These are phyloP conservation scores for Parasitella parasitica DNA, from an alignment of 371 early-diverging fungal genomes.

Conservation along the genomic window DNA sequence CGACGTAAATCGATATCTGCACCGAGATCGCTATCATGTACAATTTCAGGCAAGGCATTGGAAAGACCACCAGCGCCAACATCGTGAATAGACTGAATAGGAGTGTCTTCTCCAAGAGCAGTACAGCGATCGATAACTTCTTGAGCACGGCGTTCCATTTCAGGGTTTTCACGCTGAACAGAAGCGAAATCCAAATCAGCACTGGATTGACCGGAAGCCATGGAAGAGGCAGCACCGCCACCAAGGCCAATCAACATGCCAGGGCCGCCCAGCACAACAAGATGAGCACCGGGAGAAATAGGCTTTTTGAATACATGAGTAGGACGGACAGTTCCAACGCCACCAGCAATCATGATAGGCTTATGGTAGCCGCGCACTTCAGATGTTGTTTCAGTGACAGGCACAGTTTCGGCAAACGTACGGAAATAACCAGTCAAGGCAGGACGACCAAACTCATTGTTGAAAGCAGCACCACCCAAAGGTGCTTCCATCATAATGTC, in stretches of 20 bases:
- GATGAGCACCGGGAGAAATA: slow-evolving; percentile 77
- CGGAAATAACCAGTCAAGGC: slow-evolving; percentile 94
- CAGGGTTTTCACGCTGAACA: slow-evolving; percentile 97
- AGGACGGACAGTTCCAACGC: slow-evolving; percentile 89
- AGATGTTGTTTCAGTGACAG: slow-evolving; percentile 45
- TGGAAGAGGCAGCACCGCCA: slow-evolving; percentile 97
- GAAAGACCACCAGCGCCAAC: slow-evolving; percentile 98
- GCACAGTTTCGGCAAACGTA: slow-evolving; percentile 81
- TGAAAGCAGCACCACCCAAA: slow-evolving; percentile 95
- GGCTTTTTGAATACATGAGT: slow-evolving; percentile 82
- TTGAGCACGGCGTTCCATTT: slow-evolving; percentile 96
- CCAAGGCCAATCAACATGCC: slow-evolving; percentile 97
- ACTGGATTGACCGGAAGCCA: slow-evolving; percentile 84
- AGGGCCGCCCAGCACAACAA: slow-evolving; percentile 95
- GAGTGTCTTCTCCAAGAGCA: slow-evolving; percentile 74
- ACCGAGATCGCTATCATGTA: slow-evolving; percentile 91
- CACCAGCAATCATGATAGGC: slow-evolving; percentile 98
- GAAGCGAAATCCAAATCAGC: slow-evolving; percentile 95
- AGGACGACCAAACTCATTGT: slow-evolving; percentile 98
- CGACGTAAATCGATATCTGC: slow-evolving; percentile 87
- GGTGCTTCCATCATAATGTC: slow-evolving; percentile 98
- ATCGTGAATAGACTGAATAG: slow-evolving; percentile 93
- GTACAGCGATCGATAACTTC: slow-evolving; percentile 95
- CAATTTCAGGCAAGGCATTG: slow-evolving; percentile 96
- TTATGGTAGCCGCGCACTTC: slow-evolving; percentile 95